These are phyloP conservation scores for Mycena chlorophos DNA, from an alignment of 768 basidiomycete genomes.

Conservation along the genomic window DNA sequence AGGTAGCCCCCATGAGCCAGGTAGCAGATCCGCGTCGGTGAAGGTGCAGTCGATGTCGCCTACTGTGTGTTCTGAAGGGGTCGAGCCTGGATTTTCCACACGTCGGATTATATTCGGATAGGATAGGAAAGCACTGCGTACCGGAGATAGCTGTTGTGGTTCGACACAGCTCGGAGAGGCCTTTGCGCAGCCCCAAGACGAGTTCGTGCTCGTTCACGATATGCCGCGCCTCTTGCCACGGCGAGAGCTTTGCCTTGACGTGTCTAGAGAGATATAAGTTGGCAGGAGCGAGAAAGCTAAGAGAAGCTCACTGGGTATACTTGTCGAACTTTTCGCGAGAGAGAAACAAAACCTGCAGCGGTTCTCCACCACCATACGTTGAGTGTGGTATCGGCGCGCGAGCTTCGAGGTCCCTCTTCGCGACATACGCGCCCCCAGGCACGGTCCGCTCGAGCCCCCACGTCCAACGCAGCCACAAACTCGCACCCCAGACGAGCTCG, in stretches of 20 bases:
- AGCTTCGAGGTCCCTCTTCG: neutral
- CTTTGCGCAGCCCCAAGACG: slow-evolving; percentile 8
- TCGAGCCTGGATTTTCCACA: neutral
- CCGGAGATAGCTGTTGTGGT: slow-evolving; percentile 5
- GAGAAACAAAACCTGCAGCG: slow-evolving; percentile 20
- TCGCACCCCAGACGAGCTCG: slow-evolving; percentile 22
- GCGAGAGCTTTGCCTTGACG: neutral
- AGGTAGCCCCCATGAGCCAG: slow-evolving; percentile 13
- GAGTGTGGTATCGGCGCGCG: neutral
- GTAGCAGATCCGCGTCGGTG: slow-evolving; percentile 19
- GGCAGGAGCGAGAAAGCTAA: neutral
- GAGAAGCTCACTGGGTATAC: slow-evolving; percentile 10
- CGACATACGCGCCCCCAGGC: neutral
- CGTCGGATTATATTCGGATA: neutral
- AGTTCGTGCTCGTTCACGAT: slow-evolving; percentile 18
- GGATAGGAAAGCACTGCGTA: neutral
- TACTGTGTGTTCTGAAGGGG: neutral
- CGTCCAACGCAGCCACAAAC: slow-evolving; percentile 20
- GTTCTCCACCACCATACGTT: neutral
- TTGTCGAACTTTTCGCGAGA: slow-evolving; percentile 17
- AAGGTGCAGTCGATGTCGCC: slow-evolving; percentile 19
- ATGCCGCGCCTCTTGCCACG: slow-evolving; percentile 18
- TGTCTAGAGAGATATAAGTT: neutral
- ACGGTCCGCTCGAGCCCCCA: slow-evolving; percentile 18
- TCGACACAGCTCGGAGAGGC: slow-evolving; percentile 14